Conservation (phyloP, 129 eudicot genomes). For the Chrysanthemum seticuspe region DNA sequence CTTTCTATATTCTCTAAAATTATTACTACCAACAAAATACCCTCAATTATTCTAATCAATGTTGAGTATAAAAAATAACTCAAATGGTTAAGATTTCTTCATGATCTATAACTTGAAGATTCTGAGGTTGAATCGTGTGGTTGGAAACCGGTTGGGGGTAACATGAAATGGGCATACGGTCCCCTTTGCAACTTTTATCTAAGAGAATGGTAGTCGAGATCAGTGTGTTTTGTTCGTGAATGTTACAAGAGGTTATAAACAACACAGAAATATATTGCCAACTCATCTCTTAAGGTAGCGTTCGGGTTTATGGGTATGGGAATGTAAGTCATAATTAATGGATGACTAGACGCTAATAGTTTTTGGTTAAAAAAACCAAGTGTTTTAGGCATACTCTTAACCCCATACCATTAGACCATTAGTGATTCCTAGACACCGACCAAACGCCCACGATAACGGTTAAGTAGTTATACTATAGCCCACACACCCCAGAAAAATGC, state of each 20-base stretch:
- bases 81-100: constrained; percentile 2
- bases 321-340: no score
- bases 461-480: background rate
- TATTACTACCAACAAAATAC: constrained; percentile 31
- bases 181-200: background rate
- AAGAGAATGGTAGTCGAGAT: background rate
- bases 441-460: background rate
- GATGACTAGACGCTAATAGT: no score
- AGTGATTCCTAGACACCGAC: no score
- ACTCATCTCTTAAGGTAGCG: no score
- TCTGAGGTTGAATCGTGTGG: background rate
- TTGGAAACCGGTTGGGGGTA: background rate
- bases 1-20: constrained; percentile 22
- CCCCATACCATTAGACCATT: no score
- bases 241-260: constrained; percentile 9
- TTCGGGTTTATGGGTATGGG: no score
- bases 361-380: no score
- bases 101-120: background rate
- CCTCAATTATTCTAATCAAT: constrained; percentile 22
- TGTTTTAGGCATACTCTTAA: no score
- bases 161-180: background rate
- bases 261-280: background rate
- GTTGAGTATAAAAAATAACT: background rate
- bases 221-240: background rate
- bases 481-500: background rate